A percentile compares a stretch with the other conserved stretches of the same genome.
Conservation (phyloP, 306 rosid species). For the Castanospermum australe region DNA sequence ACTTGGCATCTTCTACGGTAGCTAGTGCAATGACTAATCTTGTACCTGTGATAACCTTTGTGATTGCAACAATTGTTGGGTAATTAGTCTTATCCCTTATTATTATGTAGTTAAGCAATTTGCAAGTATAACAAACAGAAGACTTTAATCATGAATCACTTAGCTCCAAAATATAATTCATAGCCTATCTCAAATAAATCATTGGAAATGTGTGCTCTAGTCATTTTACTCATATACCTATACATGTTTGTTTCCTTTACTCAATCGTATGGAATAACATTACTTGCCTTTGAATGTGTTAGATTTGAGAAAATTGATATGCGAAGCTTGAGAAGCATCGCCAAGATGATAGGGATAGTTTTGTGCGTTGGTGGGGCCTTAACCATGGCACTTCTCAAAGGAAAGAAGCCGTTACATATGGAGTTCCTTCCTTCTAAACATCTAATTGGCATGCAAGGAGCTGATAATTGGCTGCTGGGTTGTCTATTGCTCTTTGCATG, state of each 20-base stretch:
- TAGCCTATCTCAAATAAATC: not conserved
- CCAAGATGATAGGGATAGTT: constrained; percentile 62
- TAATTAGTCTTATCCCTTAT: constrained; percentile 27
- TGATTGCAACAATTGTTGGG: constrained; percentile 62
- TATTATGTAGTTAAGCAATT: not conserved
- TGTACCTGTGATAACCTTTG: constrained; percentile 63
- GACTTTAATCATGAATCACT: not conserved
- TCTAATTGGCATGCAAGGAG: constrained; percentile 15
- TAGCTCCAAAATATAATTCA: no score
- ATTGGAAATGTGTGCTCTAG: not conserved
- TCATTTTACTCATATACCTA: not conserved
- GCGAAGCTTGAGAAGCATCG: constrained; percentile 49
- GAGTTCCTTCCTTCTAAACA: constrained; percentile 33
- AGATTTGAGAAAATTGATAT: constrained; percentile 59
- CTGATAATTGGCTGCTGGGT: constrained; percentile 49
- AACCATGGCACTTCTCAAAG: constrained; percentile 64
- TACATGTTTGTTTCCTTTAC: not conserved
- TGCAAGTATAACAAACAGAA: not conserved
- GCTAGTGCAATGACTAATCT: constrained; percentile 68
- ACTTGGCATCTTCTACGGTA: constrained; percentile 58
- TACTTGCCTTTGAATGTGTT: not conserved
- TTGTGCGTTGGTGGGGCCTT: constrained; percentile 71
- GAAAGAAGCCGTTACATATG: constrained; percentile 56
- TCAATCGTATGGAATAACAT: not conserved
- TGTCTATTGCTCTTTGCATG: constrained; percentile 51